Evolutionary conservation across 768 basidiomycete genomes (phyloP).

Genomic region (Naematelia encephala): DNA sequence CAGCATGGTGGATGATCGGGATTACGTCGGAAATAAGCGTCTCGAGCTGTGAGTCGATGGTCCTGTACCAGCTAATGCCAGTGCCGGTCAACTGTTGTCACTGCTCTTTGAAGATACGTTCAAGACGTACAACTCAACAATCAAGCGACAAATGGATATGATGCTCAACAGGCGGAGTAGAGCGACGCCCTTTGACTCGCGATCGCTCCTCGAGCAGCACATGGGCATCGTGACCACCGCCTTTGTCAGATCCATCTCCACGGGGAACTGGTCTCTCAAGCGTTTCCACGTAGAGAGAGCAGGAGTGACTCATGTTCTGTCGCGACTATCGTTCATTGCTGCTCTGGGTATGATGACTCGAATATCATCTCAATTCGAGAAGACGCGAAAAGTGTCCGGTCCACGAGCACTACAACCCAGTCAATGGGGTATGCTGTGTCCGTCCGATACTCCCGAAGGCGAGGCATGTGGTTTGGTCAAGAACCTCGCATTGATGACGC

Average conservation of each 20-base stretch:
- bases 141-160: constrained; percentile 94
- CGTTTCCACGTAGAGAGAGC: constrained; percentile 99
- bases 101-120: constrained; percentile 97
- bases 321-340: constrained; percentile 90
- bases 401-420: constrained; percentile 94
- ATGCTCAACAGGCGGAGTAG: constrained; percentile 93
- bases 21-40: constrained; percentile 99
- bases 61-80: constrained; percentile 44
- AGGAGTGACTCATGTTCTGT: constrained; percentile 95
- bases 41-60: constrained; percentile 77
- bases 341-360: constrained; percentile 99
- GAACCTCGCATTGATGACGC: constrained; percentile 97
- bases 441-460: constrained; percentile 98
- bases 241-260: constrained; percentile 94
- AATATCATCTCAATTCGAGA: constrained; percentile 97
- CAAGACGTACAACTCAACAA: constrained; percentile 95
- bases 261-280: constrained; percentile 98
- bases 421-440: constrained; percentile 99
- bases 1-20: constrained; percentile 95
- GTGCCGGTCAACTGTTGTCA: constrained; percentile 91
- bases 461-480: constrained; percentile 98
- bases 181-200: constrained; percentile 90
- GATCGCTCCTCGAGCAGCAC: constrained; percentile 83
- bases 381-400: constrained; percentile 97
- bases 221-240: constrained; percentile 95